Evolutionary conservation across 768 basidiomycete genomes (phyloP), one percentile per base, ranked within the genome.

Genomic region (Vishniacozyma victoriae): DNA sequence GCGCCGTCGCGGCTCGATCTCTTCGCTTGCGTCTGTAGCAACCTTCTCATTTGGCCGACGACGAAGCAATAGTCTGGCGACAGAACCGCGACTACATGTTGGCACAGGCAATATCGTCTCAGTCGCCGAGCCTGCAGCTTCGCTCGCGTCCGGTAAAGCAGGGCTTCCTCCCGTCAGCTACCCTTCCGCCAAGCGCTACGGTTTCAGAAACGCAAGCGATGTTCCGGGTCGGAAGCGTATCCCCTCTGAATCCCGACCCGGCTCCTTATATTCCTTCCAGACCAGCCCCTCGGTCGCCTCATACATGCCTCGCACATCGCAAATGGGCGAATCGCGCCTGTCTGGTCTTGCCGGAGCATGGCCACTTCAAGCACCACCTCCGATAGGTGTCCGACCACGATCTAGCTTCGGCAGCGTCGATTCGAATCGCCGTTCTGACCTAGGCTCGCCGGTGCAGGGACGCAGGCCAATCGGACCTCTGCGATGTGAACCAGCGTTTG

Each of bases 121-220:
- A 2, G n/a, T 24, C 1, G 24, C 45, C 16, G 26, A n/a, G 27
- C n/a, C 44, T 18, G 24, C 41, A 15, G 57, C 57, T 11, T 49
- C 49, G 3, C 48, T 47, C 1, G 35, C 44, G n/a, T 33, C 44
- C 13, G 58, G 58, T 16, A 63, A 60, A 38, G 51, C 52, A 25
- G 48, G 52, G 14, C 40, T 59, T 18, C 63, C 70, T 11, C 62
- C 62, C 1, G 58, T 71, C 31, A 65, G 63, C 14, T 70, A 57
- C 35, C 70, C 70, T 2, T 47, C 59, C 1, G 62, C 70, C 15
- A 71, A 71, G 44, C 59, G 70, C 20, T 71, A 71, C 43, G 60
- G 55, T 16, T 71, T 71, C 57, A 61, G n/a, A n/a, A n/a, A n/a
- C n/a, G n/a, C n/a, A n/a, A n/a, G n/a, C n/a, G n/a, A n/a, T n/a